Conservation (phyloP, 495 filamentous ascomycete species). For the Xylaria nigripes region DNA sequence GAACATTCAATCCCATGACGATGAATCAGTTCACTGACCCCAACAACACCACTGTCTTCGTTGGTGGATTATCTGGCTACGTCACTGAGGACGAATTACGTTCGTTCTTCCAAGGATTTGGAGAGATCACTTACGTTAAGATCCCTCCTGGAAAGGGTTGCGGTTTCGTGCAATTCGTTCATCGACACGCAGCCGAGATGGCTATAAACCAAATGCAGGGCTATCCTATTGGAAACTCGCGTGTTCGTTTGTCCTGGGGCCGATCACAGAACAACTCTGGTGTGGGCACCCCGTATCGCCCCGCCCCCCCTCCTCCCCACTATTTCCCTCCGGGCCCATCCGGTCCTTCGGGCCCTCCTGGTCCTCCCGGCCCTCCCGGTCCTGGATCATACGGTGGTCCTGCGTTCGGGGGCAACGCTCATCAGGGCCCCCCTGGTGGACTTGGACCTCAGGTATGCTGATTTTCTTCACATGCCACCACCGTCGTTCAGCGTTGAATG, state of each 20-base stretch:
- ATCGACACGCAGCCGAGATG: slow-evolving; percentile 98
- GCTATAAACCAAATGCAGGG: slow-evolving; percentile 99
- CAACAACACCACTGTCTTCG: slow-evolving; percentile 99
- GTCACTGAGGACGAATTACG: slow-evolving; percentile 98
- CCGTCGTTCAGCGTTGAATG: background rate
- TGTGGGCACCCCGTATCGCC: slow-evolving; percentile 93
- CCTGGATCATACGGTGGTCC: slow-evolving; percentile 18
- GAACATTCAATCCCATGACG: slow-evolving; percentile 43
- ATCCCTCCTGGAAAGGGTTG: slow-evolving; percentile 99
- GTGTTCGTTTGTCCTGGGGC: slow-evolving; percentile 94
- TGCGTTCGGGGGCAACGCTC: slow-evolving; percentile 11
- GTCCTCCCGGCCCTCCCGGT: slow-evolving; percentile 21
- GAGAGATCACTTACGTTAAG: slow-evolving; percentile 99
- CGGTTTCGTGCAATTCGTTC: slow-evolving; percentile 98
- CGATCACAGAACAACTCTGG: slow-evolving; percentile 99
- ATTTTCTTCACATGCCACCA: background rate
- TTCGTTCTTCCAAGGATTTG: slow-evolving; percentile 99
- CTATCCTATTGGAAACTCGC: slow-evolving; percentile 98
- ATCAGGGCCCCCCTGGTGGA: slow-evolving; percentile 18
- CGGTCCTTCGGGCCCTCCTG: slow-evolving; percentile 44
- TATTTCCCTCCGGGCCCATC: slow-evolving; percentile 72
- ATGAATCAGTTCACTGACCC: slow-evolving; percentile 99
- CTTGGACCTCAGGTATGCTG: slow-evolving; percentile 24
- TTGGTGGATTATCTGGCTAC: slow-evolving; percentile 94
- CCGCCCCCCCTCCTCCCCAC: slow-evolving; percentile 85